Conservation (phyloP, 1,139 yeast species). For the Scheffersomyces parashehatae region DNA sequence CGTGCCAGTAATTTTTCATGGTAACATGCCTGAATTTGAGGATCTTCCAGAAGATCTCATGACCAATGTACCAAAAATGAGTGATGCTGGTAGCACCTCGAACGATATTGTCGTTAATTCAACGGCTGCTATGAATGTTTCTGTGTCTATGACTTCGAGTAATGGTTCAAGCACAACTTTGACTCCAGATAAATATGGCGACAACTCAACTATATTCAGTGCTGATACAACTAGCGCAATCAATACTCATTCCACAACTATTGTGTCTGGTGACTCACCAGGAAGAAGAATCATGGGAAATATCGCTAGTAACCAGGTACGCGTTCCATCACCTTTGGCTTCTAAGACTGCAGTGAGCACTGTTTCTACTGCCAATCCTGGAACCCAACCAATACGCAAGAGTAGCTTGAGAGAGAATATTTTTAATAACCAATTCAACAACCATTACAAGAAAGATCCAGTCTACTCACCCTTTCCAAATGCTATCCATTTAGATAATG, state of each 20-base stretch:
- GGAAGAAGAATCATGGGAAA: background rate
- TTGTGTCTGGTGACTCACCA: constrained; percentile 6
- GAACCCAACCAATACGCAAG: background rate
- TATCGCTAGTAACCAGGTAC: background rate
- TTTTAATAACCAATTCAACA: constrained; percentile 32
- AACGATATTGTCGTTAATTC: background rate
- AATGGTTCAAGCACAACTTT: constrained; percentile 24
- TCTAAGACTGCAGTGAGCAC: background rate
- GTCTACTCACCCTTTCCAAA: constrained; percentile 38
- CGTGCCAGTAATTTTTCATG: constrained; percentile 31
- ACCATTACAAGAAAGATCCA: constrained; percentile 50
- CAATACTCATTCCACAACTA: constrained; percentile 6
- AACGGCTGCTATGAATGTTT: constrained; percentile 5
- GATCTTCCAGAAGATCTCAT: constrained; percentile 46
- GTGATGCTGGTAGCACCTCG: constrained; percentile 16
- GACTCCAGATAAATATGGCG: constrained; percentile 11
- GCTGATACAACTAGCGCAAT: constrained; percentile 1
- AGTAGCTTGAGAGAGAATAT: constrained; percentile 1
- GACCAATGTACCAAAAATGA: constrained; percentile 16
- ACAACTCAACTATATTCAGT: background rate
- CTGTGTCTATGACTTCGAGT: constrained; percentile 13
- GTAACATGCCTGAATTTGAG: constrained; percentile 38
- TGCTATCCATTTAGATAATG: constrained; percentile 41
- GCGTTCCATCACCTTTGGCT: constrained; percentile 2
- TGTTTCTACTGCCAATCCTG: background rate